A percentile compares a stretch with the other conserved stretches of the same genome.
Evolutionary conservation across 1,284 basidiomycete genomes (phyloP).

Genomic region (Mycocalia duriaeana): DNA sequence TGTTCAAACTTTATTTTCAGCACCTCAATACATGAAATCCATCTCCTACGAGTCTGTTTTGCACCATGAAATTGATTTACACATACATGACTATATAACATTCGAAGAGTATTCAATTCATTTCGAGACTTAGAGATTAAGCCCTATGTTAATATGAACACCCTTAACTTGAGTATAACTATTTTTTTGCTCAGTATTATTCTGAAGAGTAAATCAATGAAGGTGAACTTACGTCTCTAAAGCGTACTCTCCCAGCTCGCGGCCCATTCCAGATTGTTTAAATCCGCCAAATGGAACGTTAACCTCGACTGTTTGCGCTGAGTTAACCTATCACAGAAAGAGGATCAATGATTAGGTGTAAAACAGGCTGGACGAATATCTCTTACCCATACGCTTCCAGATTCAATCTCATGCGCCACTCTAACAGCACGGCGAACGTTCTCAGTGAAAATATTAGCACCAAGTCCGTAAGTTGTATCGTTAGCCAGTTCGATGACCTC

Average conservation of each 20-base stretch:
- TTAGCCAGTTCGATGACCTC: constrained; percentile 81
- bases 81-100: too few species aligned
- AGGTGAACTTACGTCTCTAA: constrained; percentile 48
- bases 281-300: constrained; percentile 83
- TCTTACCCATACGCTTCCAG: constrained; percentile 72
- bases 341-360: neutral
- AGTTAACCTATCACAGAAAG: constrained; percentile 40
- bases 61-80: too few species aligned
- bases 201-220: neutral
- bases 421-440: constrained; percentile 73
- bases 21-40: too few species aligned
- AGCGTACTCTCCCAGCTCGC: constrained; percentile 84
- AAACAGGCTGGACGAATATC: neutral
- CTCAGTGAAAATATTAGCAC: constrained; percentile 79
- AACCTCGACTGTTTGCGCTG: constrained; percentile 60
- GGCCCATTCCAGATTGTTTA: constrained; percentile 83
- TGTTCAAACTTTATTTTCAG: too few species aligned
- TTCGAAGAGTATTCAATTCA: too few species aligned
- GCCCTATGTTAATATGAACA: constrained; percentile 71
- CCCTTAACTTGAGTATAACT: constrained; percentile 86
- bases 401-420: constrained; percentile 73
- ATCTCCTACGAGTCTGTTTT: too few species aligned
- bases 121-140: neutral
- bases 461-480: constrained; percentile 83
- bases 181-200: constrained; percentile 4